Conservation (phyloP, 2,329 filamentous ascomycete genomes). For the Ceratocystis smalleyi region DNA sequence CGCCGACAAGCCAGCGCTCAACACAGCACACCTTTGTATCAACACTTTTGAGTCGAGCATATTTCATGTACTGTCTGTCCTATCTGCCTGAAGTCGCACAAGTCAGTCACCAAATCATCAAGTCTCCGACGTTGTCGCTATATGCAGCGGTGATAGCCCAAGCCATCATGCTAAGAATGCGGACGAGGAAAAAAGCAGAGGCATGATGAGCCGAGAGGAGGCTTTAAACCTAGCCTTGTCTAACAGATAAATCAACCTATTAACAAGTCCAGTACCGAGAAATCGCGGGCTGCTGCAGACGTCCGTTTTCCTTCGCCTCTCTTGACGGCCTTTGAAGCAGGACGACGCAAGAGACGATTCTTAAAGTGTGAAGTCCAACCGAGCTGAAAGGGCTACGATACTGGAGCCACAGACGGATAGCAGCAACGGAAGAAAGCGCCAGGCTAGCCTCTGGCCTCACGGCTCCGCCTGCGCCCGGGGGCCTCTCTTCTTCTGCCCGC, state of each 20-base stretch:
- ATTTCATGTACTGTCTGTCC: neutral
- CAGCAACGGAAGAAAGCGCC: no score
- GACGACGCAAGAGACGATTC: neutral
- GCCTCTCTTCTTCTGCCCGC: neutral
- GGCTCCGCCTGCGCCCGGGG: no score
- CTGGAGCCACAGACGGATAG: neutral
- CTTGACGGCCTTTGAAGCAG: neutral
- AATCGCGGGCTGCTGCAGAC: neutral
- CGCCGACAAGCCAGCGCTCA: neutral
- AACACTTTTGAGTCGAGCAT: neutral
- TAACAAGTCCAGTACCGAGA: neutral
- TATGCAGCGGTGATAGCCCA: neutral
- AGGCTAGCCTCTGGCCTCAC: no score
- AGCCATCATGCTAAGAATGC: neutral
- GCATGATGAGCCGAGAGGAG: no score
- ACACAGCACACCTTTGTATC: neutral
- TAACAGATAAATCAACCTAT: neutral
- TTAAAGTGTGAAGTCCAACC: neutral
- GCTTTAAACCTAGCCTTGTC: no score
- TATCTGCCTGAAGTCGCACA: no score
- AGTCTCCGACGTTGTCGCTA: neutral
- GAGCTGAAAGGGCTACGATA: neutral
- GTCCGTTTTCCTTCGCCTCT: neutral
- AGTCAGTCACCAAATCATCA: neutral
- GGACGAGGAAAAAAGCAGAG: no score